Evolutionary conservation across 768 basidiomycete species (phyloP).

Genomic region (Auriscalpium microsporum): DNA sequence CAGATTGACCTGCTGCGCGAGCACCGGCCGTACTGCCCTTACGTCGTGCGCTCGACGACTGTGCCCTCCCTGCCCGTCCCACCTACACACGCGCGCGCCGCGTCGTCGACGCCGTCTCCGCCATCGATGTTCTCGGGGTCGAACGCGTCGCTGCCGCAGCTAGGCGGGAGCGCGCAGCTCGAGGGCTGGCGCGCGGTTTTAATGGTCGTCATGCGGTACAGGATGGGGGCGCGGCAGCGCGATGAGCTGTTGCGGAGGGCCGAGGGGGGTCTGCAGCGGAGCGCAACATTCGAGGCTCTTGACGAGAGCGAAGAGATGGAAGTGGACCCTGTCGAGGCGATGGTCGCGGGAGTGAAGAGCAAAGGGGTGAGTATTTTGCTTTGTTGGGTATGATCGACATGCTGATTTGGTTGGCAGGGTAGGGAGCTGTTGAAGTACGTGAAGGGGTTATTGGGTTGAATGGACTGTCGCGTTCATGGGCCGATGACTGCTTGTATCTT

Average conservation of each 20-base stretch:
- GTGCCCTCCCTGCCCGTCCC: slow-evolving; percentile 46
- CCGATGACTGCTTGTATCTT: not conserved
- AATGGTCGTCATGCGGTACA: slow-evolving; percentile 56
- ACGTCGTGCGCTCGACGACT: slow-evolving; percentile 59
- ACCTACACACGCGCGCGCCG: slow-evolving; percentile 2
- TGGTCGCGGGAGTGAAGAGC: slow-evolving; percentile 71
- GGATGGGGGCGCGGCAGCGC: slow-evolving; percentile 49
- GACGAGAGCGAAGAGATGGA: slow-evolving; percentile 28
- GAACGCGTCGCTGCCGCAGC: slow-evolving; percentile 24
- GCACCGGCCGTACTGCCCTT: slow-evolving; percentile 83
- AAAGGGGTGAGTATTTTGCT: slow-evolving; percentile 48
- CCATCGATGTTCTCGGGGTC: slow-evolving; percentile 17
- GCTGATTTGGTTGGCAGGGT: slow-evolving; percentile 33
- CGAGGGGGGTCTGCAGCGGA: slow-evolving; percentile 6
- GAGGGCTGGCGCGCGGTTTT: slow-evolving; percentile 84
- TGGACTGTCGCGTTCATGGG: too few relatives aligned
- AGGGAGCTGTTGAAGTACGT: slow-evolving; percentile 14
- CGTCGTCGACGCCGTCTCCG: slow-evolving; percentile 19
- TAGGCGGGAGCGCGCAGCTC: slow-evolving; percentile 24
- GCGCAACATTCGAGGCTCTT: slow-evolving; percentile 14
- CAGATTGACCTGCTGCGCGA: slow-evolving; percentile 72
- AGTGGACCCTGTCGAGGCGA: slow-evolving; percentile 50
- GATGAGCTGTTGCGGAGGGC: slow-evolving; percentile 23
- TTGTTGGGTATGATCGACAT: not conserved
- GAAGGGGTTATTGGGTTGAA: slow-evolving; percentile 11